Evolutionary conservation across 768 basidiomycete genomes (phyloP).

Genomic region (Ramaria rubella): DNA sequence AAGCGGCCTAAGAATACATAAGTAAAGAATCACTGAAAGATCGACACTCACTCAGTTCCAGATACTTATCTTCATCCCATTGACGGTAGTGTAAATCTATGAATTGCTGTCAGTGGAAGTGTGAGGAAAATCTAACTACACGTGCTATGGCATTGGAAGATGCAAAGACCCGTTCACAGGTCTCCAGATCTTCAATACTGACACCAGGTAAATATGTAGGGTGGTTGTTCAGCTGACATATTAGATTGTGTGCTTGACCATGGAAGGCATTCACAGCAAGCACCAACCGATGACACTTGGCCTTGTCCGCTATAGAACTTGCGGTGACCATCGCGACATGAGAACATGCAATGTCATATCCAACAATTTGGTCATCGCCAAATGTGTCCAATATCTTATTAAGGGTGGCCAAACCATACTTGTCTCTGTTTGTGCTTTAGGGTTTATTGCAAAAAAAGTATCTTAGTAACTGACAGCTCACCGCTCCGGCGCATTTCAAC

Average conservation of each 20-base stretch:
- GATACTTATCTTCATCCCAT: slow-evolving; percentile 20
- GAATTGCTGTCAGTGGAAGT: too few species aligned
- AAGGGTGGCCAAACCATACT: too few species aligned
- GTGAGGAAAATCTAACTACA: too few species aligned
- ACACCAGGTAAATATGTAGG: slow-evolving; percentile 12
- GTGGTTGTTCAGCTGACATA: slow-evolving; percentile 17
- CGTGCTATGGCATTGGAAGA: slow-evolving; percentile 12
- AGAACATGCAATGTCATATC: slow-evolving; percentile 20
- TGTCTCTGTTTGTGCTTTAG: too few species aligned
- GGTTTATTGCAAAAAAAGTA: slow-evolving; percentile 11
- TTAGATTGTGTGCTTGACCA: slow-evolving; percentile 17
- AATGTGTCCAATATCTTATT: too few species aligned
- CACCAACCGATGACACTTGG: too few species aligned
- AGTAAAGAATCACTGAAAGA: not conserved
- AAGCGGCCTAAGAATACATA: too few species aligned
- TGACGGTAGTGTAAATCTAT: too few species aligned
- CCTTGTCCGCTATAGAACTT: too few species aligned
- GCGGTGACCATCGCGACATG: slow-evolving; percentile 14
- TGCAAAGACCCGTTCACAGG: slow-evolving; percentile 16
- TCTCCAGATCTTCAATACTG: slow-evolving; percentile 19
- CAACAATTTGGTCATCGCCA: too few species aligned
- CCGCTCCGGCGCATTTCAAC: slow-evolving; percentile 11
- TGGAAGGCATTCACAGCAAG: too few species aligned
- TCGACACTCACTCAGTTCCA: slow-evolving; percentile 9
- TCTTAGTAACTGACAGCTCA: too few species aligned